phyloP scores from a whole-genome alignment of 768 basidiomycete genomes.

The Antrodiella citrinella region DNA sequence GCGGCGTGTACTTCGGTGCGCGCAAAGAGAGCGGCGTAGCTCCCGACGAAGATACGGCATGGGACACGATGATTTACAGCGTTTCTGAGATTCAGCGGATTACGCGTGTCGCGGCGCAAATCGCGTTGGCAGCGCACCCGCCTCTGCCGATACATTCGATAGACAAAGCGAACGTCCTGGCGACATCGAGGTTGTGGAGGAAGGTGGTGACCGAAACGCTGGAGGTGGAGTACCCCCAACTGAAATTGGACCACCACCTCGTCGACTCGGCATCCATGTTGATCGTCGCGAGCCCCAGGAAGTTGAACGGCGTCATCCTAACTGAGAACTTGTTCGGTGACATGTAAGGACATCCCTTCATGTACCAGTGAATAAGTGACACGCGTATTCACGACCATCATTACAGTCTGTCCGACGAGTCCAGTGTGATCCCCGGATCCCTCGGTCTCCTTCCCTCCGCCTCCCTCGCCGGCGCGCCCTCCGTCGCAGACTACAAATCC shows the following conservation, averaged over 20 bases:
- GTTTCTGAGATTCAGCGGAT: conserved; percentile 89
- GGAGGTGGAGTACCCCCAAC: conserved; percentile 77
- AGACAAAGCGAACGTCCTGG: conserved; percentile 98
- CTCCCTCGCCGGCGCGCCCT: conserved; percentile 86
- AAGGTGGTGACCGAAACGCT: conserved; percentile 85
- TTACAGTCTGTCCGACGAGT: conserved; percentile 86
- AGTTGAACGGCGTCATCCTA: conserved; percentile 90
- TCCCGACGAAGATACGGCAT: conserved; percentile 63
- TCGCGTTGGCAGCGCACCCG: conserved; percentile 76
- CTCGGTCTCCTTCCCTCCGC: conserved; percentile 95
- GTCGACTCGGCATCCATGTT: conserved; percentile 97
- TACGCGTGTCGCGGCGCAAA: conserved; percentile 90
- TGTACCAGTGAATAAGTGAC: neutral
- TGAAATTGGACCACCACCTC: conserved; percentile 83
- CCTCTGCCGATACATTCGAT: conserved; percentile 87
- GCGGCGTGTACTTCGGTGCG: conserved; percentile 91
- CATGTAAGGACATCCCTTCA: conserved; percentile 54
- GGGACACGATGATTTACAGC: conserved; percentile 92
- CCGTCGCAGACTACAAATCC: conserved; percentile 30
- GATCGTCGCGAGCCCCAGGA: conserved; percentile 81
- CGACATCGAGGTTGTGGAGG: conserved; percentile 89
- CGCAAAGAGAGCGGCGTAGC: conserved; percentile 78
- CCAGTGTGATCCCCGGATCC: conserved; percentile 95
- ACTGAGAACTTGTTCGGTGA: conserved; percentile 97
- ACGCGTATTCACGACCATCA: neutral